A percentile compares a stretch with the other conserved stretches of the same genome.
Evolutionary conservation across 352 stramenopile species (phyloP).

Genomic region (Pythium dissotocum): DNA sequence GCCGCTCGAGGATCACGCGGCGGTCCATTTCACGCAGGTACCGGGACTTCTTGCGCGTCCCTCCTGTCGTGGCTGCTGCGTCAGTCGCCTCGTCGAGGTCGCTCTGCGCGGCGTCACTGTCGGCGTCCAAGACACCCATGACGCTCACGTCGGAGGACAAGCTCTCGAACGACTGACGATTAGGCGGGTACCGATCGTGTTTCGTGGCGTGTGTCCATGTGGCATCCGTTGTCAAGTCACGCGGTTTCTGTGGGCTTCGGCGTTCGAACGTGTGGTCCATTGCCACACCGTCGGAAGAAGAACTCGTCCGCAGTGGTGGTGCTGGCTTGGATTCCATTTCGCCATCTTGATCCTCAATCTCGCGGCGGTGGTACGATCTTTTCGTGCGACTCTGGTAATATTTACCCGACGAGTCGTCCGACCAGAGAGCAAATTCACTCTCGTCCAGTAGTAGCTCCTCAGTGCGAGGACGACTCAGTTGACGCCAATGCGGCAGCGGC

Average conservation of each 20-base stretch:
- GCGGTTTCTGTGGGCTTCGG: not conserved
- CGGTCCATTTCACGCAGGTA: slow-evolving; percentile 54
- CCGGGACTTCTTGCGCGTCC: slow-evolving; percentile 5
- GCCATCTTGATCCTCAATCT: not conserved
- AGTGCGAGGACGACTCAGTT: not conserved
- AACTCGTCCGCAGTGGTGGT: not conserved
- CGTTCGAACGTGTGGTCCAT: not conserved
- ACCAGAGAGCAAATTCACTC: not conserved
- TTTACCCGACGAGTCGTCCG: not conserved
- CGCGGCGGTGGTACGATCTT: not conserved
- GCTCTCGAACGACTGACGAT: not conserved
- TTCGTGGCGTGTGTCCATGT: not conserved
- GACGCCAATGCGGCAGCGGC: not conserved
- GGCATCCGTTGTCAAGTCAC: not conserved
- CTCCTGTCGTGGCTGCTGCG: not conserved
- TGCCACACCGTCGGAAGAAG: not conserved
- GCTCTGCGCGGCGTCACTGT: not conserved
- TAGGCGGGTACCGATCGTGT: not conserved
- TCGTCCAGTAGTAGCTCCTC: not conserved
- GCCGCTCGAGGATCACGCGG: slow-evolving; percentile 40
- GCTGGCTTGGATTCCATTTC: not conserved
- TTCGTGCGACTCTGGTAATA: not conserved
- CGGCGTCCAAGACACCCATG: not conserved
- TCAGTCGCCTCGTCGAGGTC: not conserved
- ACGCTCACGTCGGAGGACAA: not conserved